Evolutionary conservation across 306 rosid species (phyloP), one percentile per base, ranked within the genome.

Genomic region (Acacia confusa): DNA sequence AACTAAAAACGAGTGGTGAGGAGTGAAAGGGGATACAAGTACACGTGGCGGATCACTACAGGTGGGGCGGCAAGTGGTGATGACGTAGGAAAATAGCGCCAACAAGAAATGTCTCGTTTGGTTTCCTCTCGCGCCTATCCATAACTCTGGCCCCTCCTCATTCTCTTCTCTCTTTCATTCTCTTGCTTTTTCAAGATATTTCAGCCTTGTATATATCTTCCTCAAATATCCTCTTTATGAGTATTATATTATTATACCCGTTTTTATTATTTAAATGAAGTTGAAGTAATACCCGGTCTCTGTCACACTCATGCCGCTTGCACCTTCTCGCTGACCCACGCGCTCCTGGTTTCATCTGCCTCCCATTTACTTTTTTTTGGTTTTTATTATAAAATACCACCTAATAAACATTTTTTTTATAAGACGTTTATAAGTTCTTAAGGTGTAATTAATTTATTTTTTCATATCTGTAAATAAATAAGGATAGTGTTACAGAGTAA

Each of bases 71-170:
- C 58, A 1, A 74, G 87, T 84, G 85, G 72, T 2, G 4, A 61
- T 80, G 89, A 87, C 85, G 84, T 84, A 83, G 85, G 77, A 0
- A 81, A 84, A 84, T 12, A 81, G 85, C n/a, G 84, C 80, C 81
- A 24, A 24, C 41, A 15, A 12, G 16, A 50, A 7, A 2, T 32
- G 10, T 36, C 66, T 66, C 66, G 4, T 0, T 9, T 25, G 19
- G 45, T 13, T 27, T 38, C 50, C 2, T 48, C 74, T 70, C 36
- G 43, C 53, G 20, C 43, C 38, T 70, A 70, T 70, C 75, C 75
- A 6, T 3, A 70, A 13, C 38, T 43, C 41, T 71, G 86, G 83
- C 74, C 84, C 40, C 75, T 44, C 43, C 24, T 70, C 82, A 19
- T 69, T 72, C 20, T 20, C 28, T 40, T 28, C 43, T 48, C 44